Base-by-base conservation (phyloP, 2,329 filamentous ascomycete genomes). In the Neopestalotiopsis sp. region DNA sequence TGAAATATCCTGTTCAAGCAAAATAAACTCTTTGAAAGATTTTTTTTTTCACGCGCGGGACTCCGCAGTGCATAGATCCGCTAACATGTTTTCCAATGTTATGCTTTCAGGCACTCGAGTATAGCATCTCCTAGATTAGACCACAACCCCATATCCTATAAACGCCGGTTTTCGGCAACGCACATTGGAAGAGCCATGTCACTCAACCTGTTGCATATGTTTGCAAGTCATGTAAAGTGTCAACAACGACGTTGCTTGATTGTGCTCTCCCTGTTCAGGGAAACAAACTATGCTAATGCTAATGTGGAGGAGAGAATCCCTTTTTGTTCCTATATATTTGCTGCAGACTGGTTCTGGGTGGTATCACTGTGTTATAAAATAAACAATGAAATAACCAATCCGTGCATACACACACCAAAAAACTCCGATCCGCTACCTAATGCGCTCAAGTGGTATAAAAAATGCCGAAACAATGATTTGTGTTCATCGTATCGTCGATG, bases 361-460 rank as follows among this genome's bases (percentile, higher is more conserved):
- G 45, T 52, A 52, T 52, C 45, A 52, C 20, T 28, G 24, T 28
- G 24, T 28, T 17, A 20, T 52, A 20, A 52, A n/a, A 52, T 52
- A 20, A 52, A 7, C 14, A 52, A 52, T 52, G 45, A 49, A 49
- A 49, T 49, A n/a, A 13, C 45, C 45, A 52, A 24, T 24, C 45
- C 45, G 7, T 52, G 4, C 20, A 20, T n/a, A 49, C 5, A n/a
- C 42, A 14, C 42, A 13, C 42, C 17, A 49, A 49, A 42, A 52
- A 52, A 52, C 20, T 10, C 45, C 45, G 14, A 7, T 10, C 34
- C 34, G 34, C 34, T 38, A 38, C 45, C 45, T n/a, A 52, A 52
- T 52, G 45, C 45, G 45, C 45, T 52, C n/a, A 52, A 52, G 45
- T 52, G 45, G 45, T 52, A 52, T 52, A 52, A 52, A 52, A 52